These are phyloP conservation scores for Calcarisporium arbuscula DNA, from an alignment of 2,329 filamentous ascomycete genomes.

Conservation along the genomic window DNA sequence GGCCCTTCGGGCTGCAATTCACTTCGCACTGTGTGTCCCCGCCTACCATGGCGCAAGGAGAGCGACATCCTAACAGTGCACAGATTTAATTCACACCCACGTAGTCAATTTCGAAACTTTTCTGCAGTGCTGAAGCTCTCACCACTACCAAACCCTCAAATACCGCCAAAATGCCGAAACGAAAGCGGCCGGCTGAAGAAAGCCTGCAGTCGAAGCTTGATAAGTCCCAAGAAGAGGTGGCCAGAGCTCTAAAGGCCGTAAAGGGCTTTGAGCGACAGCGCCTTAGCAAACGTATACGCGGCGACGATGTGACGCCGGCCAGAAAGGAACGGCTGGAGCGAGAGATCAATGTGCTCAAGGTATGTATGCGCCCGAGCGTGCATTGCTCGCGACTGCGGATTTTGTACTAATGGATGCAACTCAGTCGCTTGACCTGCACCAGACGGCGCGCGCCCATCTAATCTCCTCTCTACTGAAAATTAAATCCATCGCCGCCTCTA, in stretches of 20 bases:
- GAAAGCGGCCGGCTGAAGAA: conserved; percentile 43
- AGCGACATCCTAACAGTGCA: background rate
- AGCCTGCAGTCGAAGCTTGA: conserved; percentile 44
- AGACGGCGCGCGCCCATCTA: conserved; percentile 50
- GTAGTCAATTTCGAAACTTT: too few relatives aligned
- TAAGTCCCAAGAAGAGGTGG: conserved; percentile 53
- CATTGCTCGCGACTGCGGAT: background rate
- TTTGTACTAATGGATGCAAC: background rate
- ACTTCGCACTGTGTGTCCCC: background rate
- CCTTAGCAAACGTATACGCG: conserved; percentile 52
- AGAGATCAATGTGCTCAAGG: conserved; percentile 52
- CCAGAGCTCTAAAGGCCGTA: conserved; percentile 62
- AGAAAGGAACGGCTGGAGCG: conserved; percentile 56
- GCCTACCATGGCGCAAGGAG: background rate
- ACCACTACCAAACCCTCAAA: background rate
- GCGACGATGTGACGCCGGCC: conserved; percentile 36
- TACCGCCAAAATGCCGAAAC: conserved; percentile 44
- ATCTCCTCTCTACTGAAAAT: conserved; percentile 48
- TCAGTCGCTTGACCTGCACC: conserved; percentile 51
- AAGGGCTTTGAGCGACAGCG: conserved; percentile 77
- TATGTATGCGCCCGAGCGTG: conserved; percentile 9
- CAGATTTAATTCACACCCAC: too few relatives aligned
- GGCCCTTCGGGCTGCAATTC: too few relatives aligned
- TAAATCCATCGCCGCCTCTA: conserved; percentile 44
- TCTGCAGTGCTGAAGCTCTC: background rate